These are phyloP conservation scores for Collybiopsis luxurians DNA, from an alignment of 768 basidiomycete genomes.

Conservation along the genomic window DNA sequence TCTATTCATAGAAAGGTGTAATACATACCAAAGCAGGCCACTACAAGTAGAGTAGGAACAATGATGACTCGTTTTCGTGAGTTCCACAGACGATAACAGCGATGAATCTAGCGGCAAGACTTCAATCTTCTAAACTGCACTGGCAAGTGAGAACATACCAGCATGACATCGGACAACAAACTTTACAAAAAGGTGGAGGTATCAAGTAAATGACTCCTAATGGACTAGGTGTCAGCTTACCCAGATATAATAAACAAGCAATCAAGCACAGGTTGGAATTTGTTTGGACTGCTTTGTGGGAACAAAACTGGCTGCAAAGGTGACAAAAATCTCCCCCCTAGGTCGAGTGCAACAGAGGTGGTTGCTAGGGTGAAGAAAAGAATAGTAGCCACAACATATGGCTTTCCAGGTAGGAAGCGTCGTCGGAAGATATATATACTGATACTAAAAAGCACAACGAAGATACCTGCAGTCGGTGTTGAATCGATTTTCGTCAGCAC, in stretches of 20 bases:
- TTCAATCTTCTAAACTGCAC: neutral
- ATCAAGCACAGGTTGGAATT: neutral
- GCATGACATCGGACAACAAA: neutral
- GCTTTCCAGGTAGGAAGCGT: neutral
- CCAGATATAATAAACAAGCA: neutral
- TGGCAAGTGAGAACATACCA: neutral
- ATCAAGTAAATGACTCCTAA: neutral
- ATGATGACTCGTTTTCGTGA: neutral
- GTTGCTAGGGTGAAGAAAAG: neutral
- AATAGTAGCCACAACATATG: neutral
- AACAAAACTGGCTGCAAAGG: neutral
- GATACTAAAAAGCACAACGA: neutral
- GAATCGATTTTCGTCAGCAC: no score
- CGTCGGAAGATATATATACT: neutral
- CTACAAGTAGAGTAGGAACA: neutral
- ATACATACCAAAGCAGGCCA: neutral
- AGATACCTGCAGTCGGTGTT: no score
- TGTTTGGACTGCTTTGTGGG: neutral
- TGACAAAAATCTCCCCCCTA: neutral
- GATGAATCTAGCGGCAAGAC: neutral
- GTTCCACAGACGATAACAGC: neutral
- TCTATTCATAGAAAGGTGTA: no score
- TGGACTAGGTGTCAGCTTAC: no score
- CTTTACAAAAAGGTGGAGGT: neutral
- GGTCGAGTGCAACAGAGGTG: neutral